Evolutionary conservation across 495 filamentous ascomycete species (phyloP).

Genomic region (Cercophora newfieldiana): DNA sequence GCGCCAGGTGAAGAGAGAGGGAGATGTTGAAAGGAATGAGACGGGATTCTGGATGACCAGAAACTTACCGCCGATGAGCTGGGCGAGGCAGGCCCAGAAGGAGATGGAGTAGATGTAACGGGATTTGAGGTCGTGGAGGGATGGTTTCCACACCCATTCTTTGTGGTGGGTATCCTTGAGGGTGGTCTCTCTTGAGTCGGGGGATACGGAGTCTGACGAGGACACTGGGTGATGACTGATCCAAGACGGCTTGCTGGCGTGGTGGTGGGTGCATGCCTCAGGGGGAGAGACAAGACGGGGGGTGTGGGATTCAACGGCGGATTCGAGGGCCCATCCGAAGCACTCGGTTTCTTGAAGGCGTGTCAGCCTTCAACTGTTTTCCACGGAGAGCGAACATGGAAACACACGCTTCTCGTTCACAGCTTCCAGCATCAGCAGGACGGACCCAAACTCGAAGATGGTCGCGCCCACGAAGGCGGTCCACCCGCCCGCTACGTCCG

Average conservation of each 20-base stretch:
- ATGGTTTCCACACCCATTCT: slow-evolving; percentile 63
- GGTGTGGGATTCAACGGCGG: slow-evolving; percentile 40
- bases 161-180: background rate
- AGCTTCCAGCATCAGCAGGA: slow-evolving; percentile 67
- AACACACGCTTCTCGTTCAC: slow-evolving; percentile 60
- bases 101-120: slow-evolving; percentile 67
- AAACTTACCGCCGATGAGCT: slow-evolving; percentile 48
- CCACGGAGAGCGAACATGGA: background rate
- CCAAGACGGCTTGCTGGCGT: slow-evolving; percentile 32
- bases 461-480: slow-evolving; percentile 70
- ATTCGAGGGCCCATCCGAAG: slow-evolving; percentile 70
- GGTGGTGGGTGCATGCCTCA: slow-evolving; percentile 55
- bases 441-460: slow-evolving; percentile 65
- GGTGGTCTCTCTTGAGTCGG: background rate
- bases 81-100: slow-evolving; percentile 65
- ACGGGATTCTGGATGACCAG: too few species aligned
- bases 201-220: background rate
- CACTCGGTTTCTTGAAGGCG: slow-evolving; percentile 49
- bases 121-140: slow-evolving; percentile 53
- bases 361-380: background rate
- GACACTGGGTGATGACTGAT: slow-evolving; percentile 9
- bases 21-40: too few species aligned
- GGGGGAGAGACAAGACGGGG: slow-evolving; percentile 32
- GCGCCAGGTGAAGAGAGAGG: too few species aligned
- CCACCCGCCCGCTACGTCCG: slow-evolving; percentile 55